A percentile compares a stretch with the other conserved stretches of the same genome.
phyloP scores from a whole-genome alignment of 805 yeast species.

The Candida railenensis region DNA sequence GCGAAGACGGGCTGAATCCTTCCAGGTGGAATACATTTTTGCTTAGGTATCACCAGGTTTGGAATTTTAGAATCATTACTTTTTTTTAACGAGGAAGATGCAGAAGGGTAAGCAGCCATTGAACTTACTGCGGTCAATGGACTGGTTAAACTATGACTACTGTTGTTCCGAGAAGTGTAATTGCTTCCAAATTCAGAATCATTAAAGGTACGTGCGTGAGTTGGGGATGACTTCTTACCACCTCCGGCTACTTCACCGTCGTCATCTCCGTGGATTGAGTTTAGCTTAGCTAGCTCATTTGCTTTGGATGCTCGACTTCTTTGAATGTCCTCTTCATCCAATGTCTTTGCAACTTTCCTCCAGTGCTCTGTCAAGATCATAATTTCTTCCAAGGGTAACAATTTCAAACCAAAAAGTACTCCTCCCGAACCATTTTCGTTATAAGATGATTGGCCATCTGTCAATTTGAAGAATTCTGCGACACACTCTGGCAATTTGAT shows the following conservation, averaged over 20 bases:
- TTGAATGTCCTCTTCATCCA: constrained; percentile 24
- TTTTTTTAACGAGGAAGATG: constrained; percentile 4
- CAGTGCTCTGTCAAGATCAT: constrained; percentile 81
- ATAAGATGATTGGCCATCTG: constrained; percentile 79
- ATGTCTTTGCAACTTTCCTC: constrained; percentile 65
- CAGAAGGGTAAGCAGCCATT: constrained; percentile 9
- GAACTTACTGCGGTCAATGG: constrained; percentile 20
- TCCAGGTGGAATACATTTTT: constrained; percentile 74
- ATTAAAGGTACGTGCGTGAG: neutral
- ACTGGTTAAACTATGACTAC: constrained; percentile 12
- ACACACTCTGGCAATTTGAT: constrained; percentile 78
- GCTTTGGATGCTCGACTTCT: constrained; percentile 16
- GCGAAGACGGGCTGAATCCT: constrained; percentile 75
- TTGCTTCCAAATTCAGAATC: constrained; percentile 4
- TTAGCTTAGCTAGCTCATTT: constrained; percentile 21
- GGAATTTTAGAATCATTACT: neutral
- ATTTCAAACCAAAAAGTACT: constrained; percentile 72
- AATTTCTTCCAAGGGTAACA: constrained; percentile 78
- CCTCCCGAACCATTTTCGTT: constrained; percentile 68
- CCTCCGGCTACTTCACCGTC: constrained; percentile 13
- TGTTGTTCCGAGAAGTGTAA: constrained; percentile 3
- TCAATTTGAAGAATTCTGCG: constrained; percentile 72
- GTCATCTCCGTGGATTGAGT: constrained; percentile 14
- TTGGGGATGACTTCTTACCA: constrained; percentile 4
- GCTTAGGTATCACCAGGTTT: constrained; percentile 36